Evolutionary conservation across 768 basidiomycete genomes (phyloP).

Genomic region (Cyclocybe cylindracea): DNA sequence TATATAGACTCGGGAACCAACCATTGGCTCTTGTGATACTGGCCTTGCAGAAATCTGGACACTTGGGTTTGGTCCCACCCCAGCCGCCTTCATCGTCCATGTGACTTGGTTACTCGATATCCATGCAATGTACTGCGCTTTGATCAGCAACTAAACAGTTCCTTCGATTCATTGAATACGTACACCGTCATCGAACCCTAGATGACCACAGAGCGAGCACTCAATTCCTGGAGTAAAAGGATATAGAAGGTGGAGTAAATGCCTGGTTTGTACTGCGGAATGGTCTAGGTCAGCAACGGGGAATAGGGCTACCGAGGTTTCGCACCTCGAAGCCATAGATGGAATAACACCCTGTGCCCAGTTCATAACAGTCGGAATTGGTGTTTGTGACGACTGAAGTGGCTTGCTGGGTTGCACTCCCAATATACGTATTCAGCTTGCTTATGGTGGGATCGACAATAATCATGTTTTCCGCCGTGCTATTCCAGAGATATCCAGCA

Average conservation of each 20-base stretch:
- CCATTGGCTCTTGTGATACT: slow-evolving; percentile 86
- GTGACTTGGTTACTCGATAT: slow-evolving; percentile 62
- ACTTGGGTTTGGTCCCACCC: slow-evolving; percentile 60
- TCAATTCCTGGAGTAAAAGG: background rate
- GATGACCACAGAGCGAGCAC: background rate
- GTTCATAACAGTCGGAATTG: slow-evolving; percentile 70
- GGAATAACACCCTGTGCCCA: slow-evolving; percentile 57
- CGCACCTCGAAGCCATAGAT: slow-evolving; percentile 79
- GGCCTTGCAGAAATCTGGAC: slow-evolving; percentile 67
- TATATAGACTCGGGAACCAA: slow-evolving; percentile 29
- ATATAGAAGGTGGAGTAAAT: background rate
- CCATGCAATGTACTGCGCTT: slow-evolving; percentile 80
- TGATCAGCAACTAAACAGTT: background rate
- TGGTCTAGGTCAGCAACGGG: background rate
- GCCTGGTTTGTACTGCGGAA: slow-evolving; percentile 43
- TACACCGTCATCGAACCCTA: slow-evolving; percentile 68
- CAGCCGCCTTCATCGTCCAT: slow-evolving; percentile 77
- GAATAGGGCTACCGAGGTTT: background rate
- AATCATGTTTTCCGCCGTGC: slow-evolving; percentile 57
- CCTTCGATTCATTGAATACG: slow-evolving; percentile 19
- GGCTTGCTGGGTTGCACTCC: slow-evolving; percentile 75
- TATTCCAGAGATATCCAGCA: slow-evolving; percentile 67
- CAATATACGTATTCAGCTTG: slow-evolving; percentile 62
- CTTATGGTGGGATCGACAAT: slow-evolving; percentile 58
- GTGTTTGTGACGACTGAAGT: slow-evolving; percentile 74